A percentile compares a stretch with the other conserved stretches of the same genome.
These are phyloP conservation scores for Boletus smithii DNA, from an alignment of 1,284 basidiomycete genomes.

Conservation along the genomic window DNA sequence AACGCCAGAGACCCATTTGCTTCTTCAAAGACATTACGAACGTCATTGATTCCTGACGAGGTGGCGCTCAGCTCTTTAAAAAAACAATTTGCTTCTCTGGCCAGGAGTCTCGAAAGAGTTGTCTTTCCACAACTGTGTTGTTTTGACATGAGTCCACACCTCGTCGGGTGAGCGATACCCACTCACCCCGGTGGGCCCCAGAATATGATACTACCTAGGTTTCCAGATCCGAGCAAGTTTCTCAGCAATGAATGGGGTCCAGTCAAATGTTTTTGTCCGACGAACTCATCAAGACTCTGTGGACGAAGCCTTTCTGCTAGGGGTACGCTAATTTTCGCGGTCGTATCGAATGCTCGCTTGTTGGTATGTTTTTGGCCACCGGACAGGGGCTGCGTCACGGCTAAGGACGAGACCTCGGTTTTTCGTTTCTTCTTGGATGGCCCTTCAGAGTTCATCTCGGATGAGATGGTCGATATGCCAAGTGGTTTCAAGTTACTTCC, in stretches of 20 bases:
- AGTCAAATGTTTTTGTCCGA: slow-evolving; percentile 66
- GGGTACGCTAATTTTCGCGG: slow-evolving; percentile 44
- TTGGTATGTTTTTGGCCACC: slow-evolving; percentile 30
- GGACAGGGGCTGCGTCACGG: slow-evolving; percentile 3
- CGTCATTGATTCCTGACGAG: slow-evolving; percentile 71
- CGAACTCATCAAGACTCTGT: slow-evolving; percentile 54
- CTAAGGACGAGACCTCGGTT: slow-evolving; percentile 8
- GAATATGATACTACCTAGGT: slow-evolving; percentile 60
- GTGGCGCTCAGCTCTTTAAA: slow-evolving; percentile 81
- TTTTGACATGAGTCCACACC: background rate
- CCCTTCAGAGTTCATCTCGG: slow-evolving; percentile 7
- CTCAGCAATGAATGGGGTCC: slow-evolving; percentile 53
- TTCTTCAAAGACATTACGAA: slow-evolving; percentile 79
- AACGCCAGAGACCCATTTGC: slow-evolving; percentile 69
- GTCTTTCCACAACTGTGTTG: slow-evolving; percentile 68
- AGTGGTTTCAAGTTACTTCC: slow-evolving; percentile 11
- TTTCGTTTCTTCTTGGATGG: slow-evolving; percentile 33
- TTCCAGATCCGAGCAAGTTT: slow-evolving; percentile 45
- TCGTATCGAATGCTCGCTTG: slow-evolving; percentile 18
- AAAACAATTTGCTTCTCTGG: slow-evolving; percentile 54
- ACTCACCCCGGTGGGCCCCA: slow-evolving; percentile 75
- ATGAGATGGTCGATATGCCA: background rate
- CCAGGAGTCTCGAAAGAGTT: slow-evolving; percentile 72
- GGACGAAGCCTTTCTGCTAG: slow-evolving; percentile 68
- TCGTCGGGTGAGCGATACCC: background rate